Evolutionary conservation across 306 rosid genomes (phyloP).

Genomic region (Cotoneaster glaucophyllus): DNA sequence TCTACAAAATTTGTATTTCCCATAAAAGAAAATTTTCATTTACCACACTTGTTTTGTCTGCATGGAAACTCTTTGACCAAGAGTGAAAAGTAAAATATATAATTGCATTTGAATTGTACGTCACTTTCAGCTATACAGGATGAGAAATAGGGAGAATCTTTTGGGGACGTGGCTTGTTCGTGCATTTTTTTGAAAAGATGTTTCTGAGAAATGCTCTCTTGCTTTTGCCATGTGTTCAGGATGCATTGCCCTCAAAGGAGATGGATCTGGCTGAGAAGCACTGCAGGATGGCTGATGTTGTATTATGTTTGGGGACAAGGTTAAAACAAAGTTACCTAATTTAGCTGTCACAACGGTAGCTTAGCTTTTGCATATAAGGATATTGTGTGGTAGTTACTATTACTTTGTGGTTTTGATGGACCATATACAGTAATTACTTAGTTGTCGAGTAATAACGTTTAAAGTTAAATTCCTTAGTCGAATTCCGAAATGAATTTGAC

Average conservation of each 20-base stretch:
- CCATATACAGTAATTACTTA: not conserved
- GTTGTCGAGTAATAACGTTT: not conserved
- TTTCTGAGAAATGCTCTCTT: not conserved
- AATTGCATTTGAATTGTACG: not conserved
- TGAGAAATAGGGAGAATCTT: not conserved
- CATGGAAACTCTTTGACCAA: not conserved
- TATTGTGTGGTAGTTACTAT: not conserved
- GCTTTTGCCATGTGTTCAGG: slow-evolving; percentile 37
- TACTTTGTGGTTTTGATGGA: not conserved
- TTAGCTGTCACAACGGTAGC: not conserved
- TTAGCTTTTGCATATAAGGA: not conserved
- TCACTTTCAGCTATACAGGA: not conserved
- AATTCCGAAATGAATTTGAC: not conserved
- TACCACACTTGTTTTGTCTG: not conserved
- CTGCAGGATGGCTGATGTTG: slow-evolving; percentile 91
- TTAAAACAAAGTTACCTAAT: slow-evolving; percentile 17
- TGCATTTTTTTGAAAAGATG: not conserved
- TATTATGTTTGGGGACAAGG: slow-evolving; percentile 97
- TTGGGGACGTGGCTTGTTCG: not conserved
- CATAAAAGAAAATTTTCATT: not conserved
- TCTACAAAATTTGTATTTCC: not conserved
- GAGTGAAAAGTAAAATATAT: not conserved
- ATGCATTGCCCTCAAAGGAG: slow-evolving; percentile 92
- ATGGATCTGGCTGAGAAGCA: slow-evolving; percentile 95
- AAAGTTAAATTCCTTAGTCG: not conserved